phyloP scores from a whole-genome alignment of 352 stramenopile genomes.

The Pseudoperonospora humuli region DNA sequence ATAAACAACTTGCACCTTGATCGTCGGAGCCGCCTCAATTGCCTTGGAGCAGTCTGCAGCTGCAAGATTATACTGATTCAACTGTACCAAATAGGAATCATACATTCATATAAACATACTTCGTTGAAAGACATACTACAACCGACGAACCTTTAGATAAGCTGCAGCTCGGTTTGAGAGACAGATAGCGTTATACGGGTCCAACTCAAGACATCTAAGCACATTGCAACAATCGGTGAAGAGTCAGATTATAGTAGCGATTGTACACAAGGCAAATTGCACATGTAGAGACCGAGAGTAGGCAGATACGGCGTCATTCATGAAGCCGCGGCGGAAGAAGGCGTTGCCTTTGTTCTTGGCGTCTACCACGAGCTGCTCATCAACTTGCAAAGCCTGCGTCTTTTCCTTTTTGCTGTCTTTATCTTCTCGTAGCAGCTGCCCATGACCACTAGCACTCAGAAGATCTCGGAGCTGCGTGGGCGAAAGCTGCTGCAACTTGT shows the following conservation, averaged over 20 bases:
- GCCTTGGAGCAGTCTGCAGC: slow-evolving; percentile 42
- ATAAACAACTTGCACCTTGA: slow-evolving; percentile 35
- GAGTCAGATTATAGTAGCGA: not conserved
- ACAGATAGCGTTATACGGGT: slow-evolving; percentile 29
- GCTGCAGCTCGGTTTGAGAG: slow-evolving; percentile 66
- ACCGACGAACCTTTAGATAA: slow-evolving; percentile 38
- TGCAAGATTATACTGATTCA: slow-evolving; percentile 31
- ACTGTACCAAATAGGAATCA: slow-evolving; percentile 15
- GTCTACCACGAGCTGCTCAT: slow-evolving; percentile 23
- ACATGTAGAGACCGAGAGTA: slow-evolving; percentile 41
- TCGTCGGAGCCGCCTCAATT: slow-evolving; percentile 33
- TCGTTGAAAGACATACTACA: not conserved
- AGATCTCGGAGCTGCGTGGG: slow-evolving; percentile 21
- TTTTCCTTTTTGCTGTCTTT: not conserved
- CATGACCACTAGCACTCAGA: slow-evolving; percentile 28
- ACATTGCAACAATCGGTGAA: not conserved
- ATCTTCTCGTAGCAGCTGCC: slow-evolving; percentile 7
- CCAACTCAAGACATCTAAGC: slow-evolving; percentile 41
- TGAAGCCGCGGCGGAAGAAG: slow-evolving; percentile 33
- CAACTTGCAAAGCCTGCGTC: slow-evolving; percentile 1
- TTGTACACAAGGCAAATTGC: too few species aligned
- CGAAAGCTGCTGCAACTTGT: slow-evolving; percentile 32
- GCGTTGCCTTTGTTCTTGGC: slow-evolving; percentile 50
- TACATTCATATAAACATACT: not conserved
- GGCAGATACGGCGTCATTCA: slow-evolving; percentile 26